Evolutionary conservation across 352 stramenopile species (phyloP), one percentile per base, ranked within the genome.

Genomic region (Salisapilia sapeloensis): DNA sequence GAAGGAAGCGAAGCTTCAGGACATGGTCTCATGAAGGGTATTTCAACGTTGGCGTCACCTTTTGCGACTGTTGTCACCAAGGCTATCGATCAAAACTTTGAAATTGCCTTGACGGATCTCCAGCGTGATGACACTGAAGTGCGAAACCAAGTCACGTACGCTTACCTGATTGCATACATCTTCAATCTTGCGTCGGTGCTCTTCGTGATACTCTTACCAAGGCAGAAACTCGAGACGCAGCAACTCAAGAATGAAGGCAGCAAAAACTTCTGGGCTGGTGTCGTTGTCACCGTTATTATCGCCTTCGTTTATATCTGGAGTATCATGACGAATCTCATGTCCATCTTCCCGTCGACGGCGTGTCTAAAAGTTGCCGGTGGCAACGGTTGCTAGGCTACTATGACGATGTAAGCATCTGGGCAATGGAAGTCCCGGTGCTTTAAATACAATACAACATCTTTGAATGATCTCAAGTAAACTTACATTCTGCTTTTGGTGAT

Each of bases 1-100:
- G 57, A 65, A 29, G 69, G 69, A 38, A 76, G 75, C 31, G 69
- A 85, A 55, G 56, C 60, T 6, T 52, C 61, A 10, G 79, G 53
- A 16, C 75, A 77, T 25, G 69, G 58, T 22, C 37, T 85, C 37
- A 38, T 81, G 33, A 78, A 65, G 15, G 82, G 62, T 1, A 56
- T 78, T 24, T 53, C 76, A 44, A 77, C 80, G 26, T 40, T 78
- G 12, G 61, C 61, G 2, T 50, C 42, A 15, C 69, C 69, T 0
- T 72, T 80, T 30, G 61, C 63, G 5, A 50, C 56, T n/a, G n/a
- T n/a, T n/a, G n/a, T n/a, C n/a, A n/a, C n/a, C n/a, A n/a, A n/a
- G n/a, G n/a, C n/a, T n/a, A n/a, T n/a, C n/a, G n/a, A n/a, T n/a
- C n/a, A n/a, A n/a, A n/a, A 44, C 33, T 50, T 58, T 18, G 47